Evolutionary conservation across 345 rosid species (phyloP).

Genomic region (Syzygium jambos): DNA sequence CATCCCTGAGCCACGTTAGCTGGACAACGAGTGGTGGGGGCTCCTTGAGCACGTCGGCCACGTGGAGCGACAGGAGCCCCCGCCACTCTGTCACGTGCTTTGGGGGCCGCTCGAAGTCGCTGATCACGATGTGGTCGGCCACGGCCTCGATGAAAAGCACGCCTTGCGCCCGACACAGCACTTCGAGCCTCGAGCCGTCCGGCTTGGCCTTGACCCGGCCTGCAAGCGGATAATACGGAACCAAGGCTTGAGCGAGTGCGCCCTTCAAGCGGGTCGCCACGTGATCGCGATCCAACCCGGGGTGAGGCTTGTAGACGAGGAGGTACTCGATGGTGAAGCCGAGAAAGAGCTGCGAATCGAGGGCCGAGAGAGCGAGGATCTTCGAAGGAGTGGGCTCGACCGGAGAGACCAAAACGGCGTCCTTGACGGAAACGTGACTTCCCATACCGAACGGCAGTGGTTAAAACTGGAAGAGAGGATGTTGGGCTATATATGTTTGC

Average conservation of each 20-base stretch:
- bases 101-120: slow-evolving; percentile 53
- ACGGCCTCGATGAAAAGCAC: slow-evolving; percentile 56
- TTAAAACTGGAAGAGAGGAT: not conserved
- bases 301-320: slow-evolving; percentile 33
- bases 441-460: slow-evolving; percentile 25
- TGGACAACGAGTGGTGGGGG: slow-evolving; percentile 69
- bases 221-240: slow-evolving; percentile 68
- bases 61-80: slow-evolving; percentile 46
- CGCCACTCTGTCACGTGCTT: slow-evolving; percentile 59
- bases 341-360: slow-evolving; percentile 85
- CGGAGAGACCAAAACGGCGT: slow-evolving; percentile 47
- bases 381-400: slow-evolving; percentile 52
- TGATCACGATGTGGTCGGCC: slow-evolving; percentile 18
- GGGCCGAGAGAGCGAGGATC: slow-evolving; percentile 60
- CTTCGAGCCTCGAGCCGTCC: slow-evolving; percentile 42
- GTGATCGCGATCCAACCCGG: slow-evolving; percentile 20
- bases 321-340: slow-evolving; percentile 85
- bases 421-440: slow-evolving; percentile 36
- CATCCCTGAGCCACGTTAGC: slow-evolving; percentile 85
- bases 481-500: not conserved
- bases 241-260: slow-evolving; percentile 48
- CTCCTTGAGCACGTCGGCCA: slow-evolving; percentile 63
- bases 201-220: slow-evolving; percentile 61
- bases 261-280: slow-evolving; percentile 37
- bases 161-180: slow-evolving; percentile 63